Evolutionary conservation across 73 alveolate genomes (phyloP), one percentile per base, ranked within the genome.

Genomic region (Paramecium pentaurelia): DNA sequence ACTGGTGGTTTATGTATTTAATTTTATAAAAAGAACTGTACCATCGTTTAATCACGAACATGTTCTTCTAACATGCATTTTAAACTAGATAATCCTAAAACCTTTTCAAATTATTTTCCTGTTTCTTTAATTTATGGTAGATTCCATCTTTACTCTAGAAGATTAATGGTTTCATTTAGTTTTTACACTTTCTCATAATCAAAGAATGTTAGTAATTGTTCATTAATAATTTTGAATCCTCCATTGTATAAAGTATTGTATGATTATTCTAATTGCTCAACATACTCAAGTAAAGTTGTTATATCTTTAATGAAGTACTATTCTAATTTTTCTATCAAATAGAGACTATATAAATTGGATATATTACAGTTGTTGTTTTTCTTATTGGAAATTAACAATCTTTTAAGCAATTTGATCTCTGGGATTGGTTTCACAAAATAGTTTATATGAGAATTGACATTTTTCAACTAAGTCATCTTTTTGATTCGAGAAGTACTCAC

Each of bases 401-500:
- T 60, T 60, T 8, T 25, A 60, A 18, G 77, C 77, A 25, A 60
- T 60, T 30, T 60, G 25, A 60, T 60, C 77, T 64, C 84, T 28
- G 22, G 84, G 84, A 64, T 64, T 64, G 10, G 44, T 60, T 30
- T 60, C 77, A 8, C 40, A 22, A 5, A 60, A 60, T 60, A 60
- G 25, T 60, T 60, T 60, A 30, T 60, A 60, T 22, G 77, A 25
- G 25, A 8, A 60, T 60, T 60, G 10, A 30, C 77, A 60, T 60
- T 64, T 60, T n/a, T 64, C 84, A 64, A 64, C 47, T 32, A 64
- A 34, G 30, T 64, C 84, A 32, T 64, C 84, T n/a, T 64, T 64
- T 32, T 64, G 36, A 64, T 64, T 64, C 47, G 84, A 64, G 84
- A 64, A 64, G 84, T 64, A 64, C 84, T 64, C 84, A 28, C 84